These are phyloP conservation scores for Solanum pimpinellifolium DNA, from an alignment of 257 asterid species.

Conservation along the genomic window DNA sequence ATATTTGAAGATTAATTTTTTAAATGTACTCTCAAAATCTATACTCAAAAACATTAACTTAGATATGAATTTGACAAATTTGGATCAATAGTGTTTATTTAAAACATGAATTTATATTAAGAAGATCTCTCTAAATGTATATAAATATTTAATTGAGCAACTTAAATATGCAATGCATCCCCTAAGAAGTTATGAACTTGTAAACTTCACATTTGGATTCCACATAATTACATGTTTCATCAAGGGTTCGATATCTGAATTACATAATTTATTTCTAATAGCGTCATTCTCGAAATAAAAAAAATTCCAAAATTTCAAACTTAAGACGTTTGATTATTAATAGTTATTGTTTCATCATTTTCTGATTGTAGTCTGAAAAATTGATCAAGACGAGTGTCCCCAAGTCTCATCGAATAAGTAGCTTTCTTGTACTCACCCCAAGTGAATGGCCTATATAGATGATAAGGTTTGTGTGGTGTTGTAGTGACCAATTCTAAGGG, in stretches of 20 bases:
- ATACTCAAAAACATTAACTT: neutral
- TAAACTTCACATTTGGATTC: neutral
- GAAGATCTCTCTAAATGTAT: neutral
- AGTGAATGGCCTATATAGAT: slow-evolving; percentile 34
- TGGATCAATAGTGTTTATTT: neutral
- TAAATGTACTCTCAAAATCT: neutral
- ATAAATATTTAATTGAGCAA: neutral
- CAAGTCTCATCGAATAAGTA: slow-evolving; percentile 13
- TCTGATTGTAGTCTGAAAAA: slow-evolving; percentile 2
- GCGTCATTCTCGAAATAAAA: too few species aligned
- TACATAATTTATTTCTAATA: neutral
- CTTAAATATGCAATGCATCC: neutral
- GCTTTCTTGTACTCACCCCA: slow-evolving; percentile 47
- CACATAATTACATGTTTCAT: neutral
- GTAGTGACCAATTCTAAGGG: slow-evolving; percentile 14
- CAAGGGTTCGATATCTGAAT: neutral
- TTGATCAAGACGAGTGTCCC: slow-evolving; percentile 26
- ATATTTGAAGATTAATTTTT: too few species aligned
- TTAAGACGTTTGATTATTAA: neutral
- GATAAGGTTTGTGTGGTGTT: slow-evolving; percentile 9
- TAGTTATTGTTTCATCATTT: neutral
- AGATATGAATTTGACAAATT: neutral
- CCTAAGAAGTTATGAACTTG: neutral
- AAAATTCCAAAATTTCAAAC: neutral
- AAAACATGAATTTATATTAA: too few species aligned